Evolutionary conservation across 2,329 filamentous ascomycete genomes (phyloP).

Genomic region (Claviceps capensis): DNA sequence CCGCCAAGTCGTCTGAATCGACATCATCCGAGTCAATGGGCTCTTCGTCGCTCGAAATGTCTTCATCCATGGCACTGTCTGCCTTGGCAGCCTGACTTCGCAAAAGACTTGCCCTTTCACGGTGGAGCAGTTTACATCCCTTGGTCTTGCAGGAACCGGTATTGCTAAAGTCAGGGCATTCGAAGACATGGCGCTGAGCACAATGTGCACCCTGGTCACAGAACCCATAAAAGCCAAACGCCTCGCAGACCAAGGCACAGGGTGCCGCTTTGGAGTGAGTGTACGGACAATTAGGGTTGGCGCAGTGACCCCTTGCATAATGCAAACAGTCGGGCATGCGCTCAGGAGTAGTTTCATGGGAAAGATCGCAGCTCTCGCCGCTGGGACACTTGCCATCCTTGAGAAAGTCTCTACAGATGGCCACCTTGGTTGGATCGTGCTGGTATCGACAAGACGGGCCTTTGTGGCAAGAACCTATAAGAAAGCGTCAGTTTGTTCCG

Average conservation of each 20-base stretch:
- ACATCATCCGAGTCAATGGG: slow-evolving; percentile 61
- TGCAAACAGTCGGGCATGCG: slow-evolving; percentile 82
- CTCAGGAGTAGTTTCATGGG: slow-evolving; percentile 71
- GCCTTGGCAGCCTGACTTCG: slow-evolving; percentile 47
- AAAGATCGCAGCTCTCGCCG: slow-evolving; percentile 76
- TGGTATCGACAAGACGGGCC: slow-evolving; percentile 67
- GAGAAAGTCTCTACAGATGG: slow-evolving; percentile 79
- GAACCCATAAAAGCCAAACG: slow-evolving; percentile 78
- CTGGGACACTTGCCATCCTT: slow-evolving; percentile 64
- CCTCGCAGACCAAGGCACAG: slow-evolving; percentile 64
- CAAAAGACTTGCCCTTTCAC: slow-evolving; percentile 70
- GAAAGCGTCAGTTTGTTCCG: slow-evolving; percentile 30
- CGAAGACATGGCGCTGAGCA: slow-evolving; percentile 71
- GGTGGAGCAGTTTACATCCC: slow-evolving; percentile 74
- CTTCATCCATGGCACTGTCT: slow-evolving; percentile 42
- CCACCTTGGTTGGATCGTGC: slow-evolving; percentile 77
- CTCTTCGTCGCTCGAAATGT: slow-evolving; percentile 68
- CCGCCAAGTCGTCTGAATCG: slow-evolving; percentile 62
- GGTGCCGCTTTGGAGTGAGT: slow-evolving; percentile 69
- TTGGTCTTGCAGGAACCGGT: slow-evolving; percentile 68
- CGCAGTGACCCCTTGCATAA: slow-evolving; percentile 80
- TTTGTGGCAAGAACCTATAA: slow-evolving; percentile 68
- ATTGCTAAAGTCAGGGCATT: slow-evolving; percentile 93
- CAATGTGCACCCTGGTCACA: slow-evolving; percentile 73
- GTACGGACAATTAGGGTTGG: slow-evolving; percentile 75